Evolutionary conservation across 164 flowering plant genomes (phyloP).

Genomic region (Vitis rupestris): DNA sequence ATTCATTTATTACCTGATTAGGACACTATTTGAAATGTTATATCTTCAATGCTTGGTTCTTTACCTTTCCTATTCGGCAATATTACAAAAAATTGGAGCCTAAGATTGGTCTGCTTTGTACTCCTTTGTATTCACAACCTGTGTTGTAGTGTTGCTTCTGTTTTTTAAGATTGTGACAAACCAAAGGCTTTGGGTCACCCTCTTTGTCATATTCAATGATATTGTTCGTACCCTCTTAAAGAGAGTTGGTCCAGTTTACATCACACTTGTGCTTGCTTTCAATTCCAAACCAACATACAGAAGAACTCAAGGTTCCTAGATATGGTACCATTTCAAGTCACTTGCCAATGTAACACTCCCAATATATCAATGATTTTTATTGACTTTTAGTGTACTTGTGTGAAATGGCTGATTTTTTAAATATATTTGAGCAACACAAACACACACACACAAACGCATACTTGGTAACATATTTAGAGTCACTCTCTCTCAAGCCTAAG

Average conservation of each 20-base stretch:
- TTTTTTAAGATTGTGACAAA: slow-evolving; percentile 15
- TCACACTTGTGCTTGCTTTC: neutral
- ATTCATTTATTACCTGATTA: neutral
- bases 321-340: neutral
- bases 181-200: neutral
- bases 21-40: neutral
- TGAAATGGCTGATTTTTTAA: slow-evolving; percentile 18
- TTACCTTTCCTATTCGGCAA: neutral
- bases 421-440: neutral
- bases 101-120: slow-evolving; percentile 6
- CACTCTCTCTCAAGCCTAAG: too few species aligned
- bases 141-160: slow-evolving; percentile 12
- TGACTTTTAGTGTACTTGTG: neutral
- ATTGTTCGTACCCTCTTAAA: neutral
- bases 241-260: too few species aligned
- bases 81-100: slow-evolving; percentile 18
- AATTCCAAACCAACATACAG: slow-evolving; percentile 1
- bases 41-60: neutral
- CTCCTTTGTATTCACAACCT: slow-evolving; percentile 5
- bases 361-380: slow-evolving; percentile 12
- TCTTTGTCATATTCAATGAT: neutral
- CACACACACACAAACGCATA: neutral
- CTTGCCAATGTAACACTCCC: neutral
- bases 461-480: too few species aligned
- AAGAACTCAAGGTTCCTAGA: neutral